Conservation (phyloP, 1,284 basidiomycete species). For the Agaricales sp. region DNA sequence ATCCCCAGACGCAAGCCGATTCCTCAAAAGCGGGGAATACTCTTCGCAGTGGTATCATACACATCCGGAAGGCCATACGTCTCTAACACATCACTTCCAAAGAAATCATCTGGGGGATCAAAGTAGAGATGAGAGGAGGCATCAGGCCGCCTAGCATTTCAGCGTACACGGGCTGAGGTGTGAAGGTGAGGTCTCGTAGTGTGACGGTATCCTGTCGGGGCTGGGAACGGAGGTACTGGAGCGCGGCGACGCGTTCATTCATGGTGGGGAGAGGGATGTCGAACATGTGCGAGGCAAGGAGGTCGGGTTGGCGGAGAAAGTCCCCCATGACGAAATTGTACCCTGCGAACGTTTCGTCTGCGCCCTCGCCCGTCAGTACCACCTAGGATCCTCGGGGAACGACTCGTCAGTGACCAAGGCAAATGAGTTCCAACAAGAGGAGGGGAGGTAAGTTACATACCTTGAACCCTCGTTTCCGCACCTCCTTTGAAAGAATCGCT, state of each 20-base stretch:
- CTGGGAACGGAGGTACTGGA: not conserved
- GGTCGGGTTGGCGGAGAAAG: not conserved
- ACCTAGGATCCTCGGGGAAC: too few species aligned
- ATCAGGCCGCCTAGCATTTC: not conserved
- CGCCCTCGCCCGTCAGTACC: not conserved
- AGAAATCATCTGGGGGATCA: not conserved
- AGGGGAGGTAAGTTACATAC: too few species aligned
- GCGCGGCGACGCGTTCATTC: not conserved
- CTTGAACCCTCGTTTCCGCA: constrained; percentile 9
- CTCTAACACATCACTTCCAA: not conserved
- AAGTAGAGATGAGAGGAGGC: not conserved
- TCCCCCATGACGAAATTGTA: not conserved
- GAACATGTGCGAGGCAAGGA: not conserved
- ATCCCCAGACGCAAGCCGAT: not conserved
- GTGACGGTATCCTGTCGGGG: not conserved
- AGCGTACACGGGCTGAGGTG: not conserved
- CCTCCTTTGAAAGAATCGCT: constrained; percentile 7
- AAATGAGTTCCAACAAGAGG: too few species aligned
- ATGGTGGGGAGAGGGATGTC: not conserved
- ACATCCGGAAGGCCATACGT: not conserved
- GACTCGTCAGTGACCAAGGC: too few species aligned
- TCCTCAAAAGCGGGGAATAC: not conserved
- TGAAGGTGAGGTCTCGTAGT: not conserved
- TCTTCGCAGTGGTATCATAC: not conserved
- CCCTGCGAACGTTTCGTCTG: not conserved